Evolutionary conservation across 2,329 filamentous ascomycete species (phyloP).

Genomic region (Phialophora verrucosa): DNA sequence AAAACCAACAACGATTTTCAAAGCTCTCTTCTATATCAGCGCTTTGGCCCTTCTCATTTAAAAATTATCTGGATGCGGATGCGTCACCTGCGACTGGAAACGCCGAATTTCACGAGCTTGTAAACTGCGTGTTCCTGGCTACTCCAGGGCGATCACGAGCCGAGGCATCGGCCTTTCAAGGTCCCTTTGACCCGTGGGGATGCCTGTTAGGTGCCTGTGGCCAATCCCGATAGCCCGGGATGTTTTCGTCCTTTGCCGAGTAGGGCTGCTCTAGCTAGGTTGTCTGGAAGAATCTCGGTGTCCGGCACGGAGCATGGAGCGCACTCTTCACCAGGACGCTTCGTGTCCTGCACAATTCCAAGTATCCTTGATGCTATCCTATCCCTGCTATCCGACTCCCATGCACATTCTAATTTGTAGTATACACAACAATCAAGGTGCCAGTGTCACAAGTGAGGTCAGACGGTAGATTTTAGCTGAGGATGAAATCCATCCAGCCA

Average conservation of each 20-base stretch:
- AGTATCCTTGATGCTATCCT: background rate
- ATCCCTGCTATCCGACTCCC: constrained; percentile 2
- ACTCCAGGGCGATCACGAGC: background rate
- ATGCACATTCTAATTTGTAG: background rate
- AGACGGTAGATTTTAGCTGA: background rate
- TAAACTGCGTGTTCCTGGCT: background rate
- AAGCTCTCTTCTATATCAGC: background rate
- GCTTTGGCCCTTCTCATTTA: background rate
- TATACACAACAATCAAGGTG: constrained; percentile 2
- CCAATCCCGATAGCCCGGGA: constrained; percentile 8
- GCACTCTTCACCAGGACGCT: background rate
- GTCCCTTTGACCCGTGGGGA: constrained; percentile 6
- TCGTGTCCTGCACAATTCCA: background rate
- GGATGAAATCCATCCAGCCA: background rate
- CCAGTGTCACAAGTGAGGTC: background rate
- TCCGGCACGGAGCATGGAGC: background rate
- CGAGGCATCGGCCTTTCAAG: constrained; percentile 13
- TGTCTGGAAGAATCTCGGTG: constrained; percentile 9
- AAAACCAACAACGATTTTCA: background rate
- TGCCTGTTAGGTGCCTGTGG: background rate
- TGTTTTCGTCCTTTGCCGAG: constrained; percentile 17
- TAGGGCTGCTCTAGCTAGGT: background rate
- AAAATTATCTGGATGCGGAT: constrained; percentile 8
- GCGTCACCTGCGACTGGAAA: constrained; percentile 2
- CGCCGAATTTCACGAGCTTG: constrained; percentile 17